A percentile compares a stretch with the other conserved stretches of the same genome.
phyloP scores from a whole-genome alignment of 2,329 filamentous ascomycete genomes.

The Fusarium stilboides region DNA sequence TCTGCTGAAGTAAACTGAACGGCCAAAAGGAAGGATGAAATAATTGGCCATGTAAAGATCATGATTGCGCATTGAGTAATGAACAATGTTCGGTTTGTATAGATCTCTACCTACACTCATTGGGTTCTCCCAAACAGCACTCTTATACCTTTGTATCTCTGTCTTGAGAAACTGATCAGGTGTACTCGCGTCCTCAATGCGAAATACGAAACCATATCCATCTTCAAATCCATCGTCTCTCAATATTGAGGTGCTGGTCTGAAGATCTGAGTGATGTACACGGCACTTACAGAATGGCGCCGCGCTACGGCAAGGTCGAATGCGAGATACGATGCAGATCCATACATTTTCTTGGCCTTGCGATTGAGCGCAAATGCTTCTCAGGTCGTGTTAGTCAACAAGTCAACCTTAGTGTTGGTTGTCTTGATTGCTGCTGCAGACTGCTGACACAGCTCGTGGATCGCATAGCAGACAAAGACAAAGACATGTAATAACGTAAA shows the following conservation, averaged over 20 bases:
- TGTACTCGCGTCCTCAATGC: conserved; percentile 8
- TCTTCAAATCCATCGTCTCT: neutral
- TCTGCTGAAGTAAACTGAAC: conserved; percentile 4
- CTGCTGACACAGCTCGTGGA: neutral
- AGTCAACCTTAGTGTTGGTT: neutral
- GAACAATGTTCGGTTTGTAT: neutral
- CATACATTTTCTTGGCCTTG: conserved; percentile 16
- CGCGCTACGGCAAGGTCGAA: conserved; percentile 24
- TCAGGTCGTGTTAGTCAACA: too few relatives aligned
- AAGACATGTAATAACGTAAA: neutral
- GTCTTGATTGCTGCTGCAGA: neutral
- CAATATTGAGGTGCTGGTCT: neutral
- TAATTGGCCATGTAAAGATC: neutral
- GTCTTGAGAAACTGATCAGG: neutral
- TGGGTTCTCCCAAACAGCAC: neutral
- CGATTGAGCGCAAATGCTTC: too few relatives aligned
- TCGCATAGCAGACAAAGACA: too few relatives aligned
- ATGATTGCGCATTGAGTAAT: conserved; percentile 5
- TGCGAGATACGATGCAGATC: conserved; percentile 37
- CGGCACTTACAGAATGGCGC: conserved; percentile 19
- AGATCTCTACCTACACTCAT: neutral
- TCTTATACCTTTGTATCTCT: conserved; percentile 9
- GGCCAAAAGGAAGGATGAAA: neutral
- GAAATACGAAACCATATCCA: conserved; percentile 26
- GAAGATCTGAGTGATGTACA: conserved; percentile 35